Base-by-base conservation (phyloP, 2,329 filamentous ascomycete species). In the Aspergillus neoniger region DNA sequence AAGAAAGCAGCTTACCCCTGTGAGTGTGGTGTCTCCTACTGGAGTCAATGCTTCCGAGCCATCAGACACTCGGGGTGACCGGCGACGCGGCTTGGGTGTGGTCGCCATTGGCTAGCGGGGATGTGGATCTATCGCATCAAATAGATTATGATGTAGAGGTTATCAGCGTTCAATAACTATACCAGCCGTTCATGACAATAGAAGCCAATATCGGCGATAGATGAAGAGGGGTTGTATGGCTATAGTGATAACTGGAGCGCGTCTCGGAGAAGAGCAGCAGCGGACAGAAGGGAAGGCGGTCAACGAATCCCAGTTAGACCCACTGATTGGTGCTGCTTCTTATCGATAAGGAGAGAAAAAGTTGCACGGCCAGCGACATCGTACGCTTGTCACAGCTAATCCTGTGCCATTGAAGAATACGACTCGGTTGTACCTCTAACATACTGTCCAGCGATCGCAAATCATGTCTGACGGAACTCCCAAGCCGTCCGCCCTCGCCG, bases 41-140 rank as follows among this genome's bases (percentile, higher is more conserved):
- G 70, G 70, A 30, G 73, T 71, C 58, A 64, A 63, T 14, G 64
- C 57, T 52, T 60, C 67, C 43, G 64, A 58, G 43, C 50, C 58
- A 15, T 55, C 64, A 25, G 66, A 62, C 49, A 66, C 64, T 55
- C 67, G 69, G 64, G 65, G 65, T 52, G 73, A 67, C 61, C 65
- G 65, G 58, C 67, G 69, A 61, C 69, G 72, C 62, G 69, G 63
- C 28, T 70, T 74, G 19, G 73, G 72, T 21, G 66, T 66, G 25
- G 70, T 70, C 36, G 73, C 69, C 68, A 73, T 75, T 58, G 55
- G 47, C 47, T 55, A 44, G 48, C 50, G 23, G 15, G 21, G 21
- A 55, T 36, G 32, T 5, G 32, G 2, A 36, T 2, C 1, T 15
- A 15, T 36, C 32, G 32, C 32, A 36, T 36, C 12, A 36, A 36